Conservation (phyloP, 495 filamentous ascomycete genomes). For the Baudoinia panamericana region DNA sequence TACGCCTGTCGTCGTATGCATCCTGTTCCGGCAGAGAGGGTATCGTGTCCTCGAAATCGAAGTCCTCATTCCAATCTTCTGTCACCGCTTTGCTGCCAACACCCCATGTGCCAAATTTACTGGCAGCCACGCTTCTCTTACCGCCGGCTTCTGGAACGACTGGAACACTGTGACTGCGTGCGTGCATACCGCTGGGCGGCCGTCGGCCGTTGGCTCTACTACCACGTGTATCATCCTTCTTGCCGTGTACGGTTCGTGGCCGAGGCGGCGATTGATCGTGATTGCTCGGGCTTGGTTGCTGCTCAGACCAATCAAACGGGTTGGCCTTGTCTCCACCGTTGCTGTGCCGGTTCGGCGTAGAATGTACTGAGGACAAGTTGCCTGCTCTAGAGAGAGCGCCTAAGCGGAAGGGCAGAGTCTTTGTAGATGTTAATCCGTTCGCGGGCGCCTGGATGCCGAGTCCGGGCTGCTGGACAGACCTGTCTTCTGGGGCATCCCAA, state of each 20-base stretch:
- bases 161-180: constrained; percentile 93
- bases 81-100: constrained; percentile 60
- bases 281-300: constrained; percentile 41
- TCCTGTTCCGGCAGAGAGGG: not conserved
- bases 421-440: not conserved
- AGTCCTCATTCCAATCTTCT: constrained; percentile 35
- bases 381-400: not conserved
- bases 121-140: constrained; percentile 43
- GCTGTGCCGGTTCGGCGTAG: constrained; percentile 8
- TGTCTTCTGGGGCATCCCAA: constrained; percentile 14
- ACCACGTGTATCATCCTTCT: constrained; percentile 63
- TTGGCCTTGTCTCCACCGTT: constrained; percentile 34
- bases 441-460: not conserved
- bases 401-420: constrained; percentile 9
- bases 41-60: constrained; percentile 28
- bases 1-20: constrained; percentile 18
- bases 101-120: constrained; percentile 84
- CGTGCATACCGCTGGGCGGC: constrained; percentile 60
- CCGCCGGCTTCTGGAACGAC: constrained; percentile 55
- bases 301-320: constrained; percentile 83
- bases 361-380: not conserved
- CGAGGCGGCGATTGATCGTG: constrained; percentile 45
- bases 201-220: constrained; percentile 64
- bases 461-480: not conserved
- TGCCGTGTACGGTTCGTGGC: constrained; percentile 83